phyloP scores from a whole-genome alignment of 2,329 filamentous ascomycete genomes.

The Colletotrichum plurivorum region DNA sequence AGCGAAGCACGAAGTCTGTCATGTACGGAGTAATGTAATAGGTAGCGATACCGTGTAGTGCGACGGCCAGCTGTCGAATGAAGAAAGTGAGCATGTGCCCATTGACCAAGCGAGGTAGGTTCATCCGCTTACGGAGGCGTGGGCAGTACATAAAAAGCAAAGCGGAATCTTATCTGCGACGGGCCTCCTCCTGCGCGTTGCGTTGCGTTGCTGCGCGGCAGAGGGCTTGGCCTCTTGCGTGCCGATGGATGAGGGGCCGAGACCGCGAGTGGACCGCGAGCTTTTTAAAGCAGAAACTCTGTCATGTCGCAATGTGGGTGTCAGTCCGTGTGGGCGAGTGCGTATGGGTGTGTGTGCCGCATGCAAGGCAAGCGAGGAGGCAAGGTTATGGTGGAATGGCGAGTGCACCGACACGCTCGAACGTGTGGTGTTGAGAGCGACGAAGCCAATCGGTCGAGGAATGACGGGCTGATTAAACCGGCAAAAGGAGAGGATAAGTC shows the following conservation, averaged over 20 bases:
- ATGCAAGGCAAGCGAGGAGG: slow-evolving; percentile 23
- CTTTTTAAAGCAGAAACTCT: slow-evolving; percentile 21
- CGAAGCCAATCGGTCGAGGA: background rate
- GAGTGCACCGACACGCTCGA: slow-evolving; percentile 22
- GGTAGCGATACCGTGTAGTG: slow-evolving; percentile 8
- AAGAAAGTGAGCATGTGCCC: slow-evolving; percentile 37
- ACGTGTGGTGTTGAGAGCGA: slow-evolving; percentile 5
- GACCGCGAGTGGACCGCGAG: slow-evolving; percentile 3
- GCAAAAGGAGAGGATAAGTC: slow-evolving; percentile 14
- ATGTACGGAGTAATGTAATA: too few relatives aligned
- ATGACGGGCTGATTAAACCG: background rate
- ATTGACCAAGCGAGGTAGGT: slow-evolving; percentile 29
- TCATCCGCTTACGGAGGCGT: slow-evolving; percentile 34
- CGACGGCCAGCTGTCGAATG: slow-evolving; percentile 29
- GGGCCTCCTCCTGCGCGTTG: slow-evolving; percentile 4
- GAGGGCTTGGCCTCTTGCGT: slow-evolving; percentile 7
- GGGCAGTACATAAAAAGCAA: background rate
- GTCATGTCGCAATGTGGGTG: slow-evolving; percentile 8
- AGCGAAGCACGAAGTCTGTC: slow-evolving; percentile 4
- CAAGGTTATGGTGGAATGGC: slow-evolving; percentile 11
- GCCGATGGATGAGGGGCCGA: slow-evolving; percentile 6
- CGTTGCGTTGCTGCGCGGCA: background rate
- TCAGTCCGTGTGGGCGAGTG: background rate
- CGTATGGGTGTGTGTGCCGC: background rate
- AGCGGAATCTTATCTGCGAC: slow-evolving; percentile 25